Evolutionary conservation across 306 rosid genomes (phyloP).

Genomic region (Datisca glomerata): DNA sequence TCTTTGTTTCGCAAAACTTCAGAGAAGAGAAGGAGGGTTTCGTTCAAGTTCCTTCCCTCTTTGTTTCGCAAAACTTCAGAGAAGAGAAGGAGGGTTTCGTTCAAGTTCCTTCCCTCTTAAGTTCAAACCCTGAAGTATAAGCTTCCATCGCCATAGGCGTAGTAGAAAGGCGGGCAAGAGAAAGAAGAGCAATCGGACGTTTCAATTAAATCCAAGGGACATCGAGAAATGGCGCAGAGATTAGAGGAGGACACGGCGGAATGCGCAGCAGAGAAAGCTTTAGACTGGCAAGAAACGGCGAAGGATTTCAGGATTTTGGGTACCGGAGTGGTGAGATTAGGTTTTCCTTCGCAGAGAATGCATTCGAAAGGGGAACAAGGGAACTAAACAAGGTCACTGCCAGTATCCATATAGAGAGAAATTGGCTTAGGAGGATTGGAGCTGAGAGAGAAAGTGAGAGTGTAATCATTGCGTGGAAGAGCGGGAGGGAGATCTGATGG

Average conservation of each 20-base stretch:
- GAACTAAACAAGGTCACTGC: conserved; percentile 92
- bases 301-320: conserved; percentile 27
- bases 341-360: conserved; percentile 83
- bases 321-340: conserved; percentile 25
- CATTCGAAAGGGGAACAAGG: conserved; percentile 88
- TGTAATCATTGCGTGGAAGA: conserved; percentile 83
- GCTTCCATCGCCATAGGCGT: conserved; percentile 88
- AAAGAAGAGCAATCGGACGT: conserved; percentile 50
- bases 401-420: conserved; percentile 95
- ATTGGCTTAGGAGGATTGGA: conserved; percentile 38
- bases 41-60: no score
- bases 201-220: conserved; percentile 68
- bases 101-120: no score
- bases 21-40: no score
- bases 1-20: no score
- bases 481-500: conserved; percentile 60
- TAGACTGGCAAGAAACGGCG: conserved; percentile 50
- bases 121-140: no score
- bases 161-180: conserved; percentile 76
- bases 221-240: conserved; percentile 71
- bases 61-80: no score
- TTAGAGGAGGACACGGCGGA: conserved; percentile 32
- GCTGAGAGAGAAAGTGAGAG: conserved; percentile 53
- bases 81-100: no score
- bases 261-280: conserved; percentile 69